Evolutionary conservation across 306 rosid species (phyloP), one percentile per base, ranked within the genome.

Genomic region (Prinsepia uniflora): DNA sequence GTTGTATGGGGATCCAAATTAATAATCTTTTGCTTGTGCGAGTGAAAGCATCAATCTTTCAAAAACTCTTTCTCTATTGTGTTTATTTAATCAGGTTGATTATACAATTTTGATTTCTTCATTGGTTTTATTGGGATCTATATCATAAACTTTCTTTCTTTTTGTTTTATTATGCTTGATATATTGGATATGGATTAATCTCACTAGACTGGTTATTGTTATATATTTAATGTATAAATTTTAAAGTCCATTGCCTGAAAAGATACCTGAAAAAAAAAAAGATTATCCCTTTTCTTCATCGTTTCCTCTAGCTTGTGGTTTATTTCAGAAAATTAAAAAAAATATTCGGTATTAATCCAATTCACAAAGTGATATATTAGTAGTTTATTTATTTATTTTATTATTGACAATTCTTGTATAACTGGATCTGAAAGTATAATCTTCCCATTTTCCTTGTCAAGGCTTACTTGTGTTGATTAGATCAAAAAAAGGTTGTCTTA

Each of bases 1-100:
- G 12, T 55, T 70, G 14, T 14, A 1, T 70, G 14, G 65, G 63
- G 74, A 70, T 70, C 74, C 50, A 56, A 14, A 15, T n/a, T n/a
- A n/a, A n/a, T 20, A 3, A 40, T 40, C 5, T 22, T 48, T 48
- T 43, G 54, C 63, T 43, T 41, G 41, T 55, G 18, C 50, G 40
- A 39, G 9, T 43, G 19, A 18, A 68, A 53, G 18, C 60, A 4
- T 44, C 15, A n/a, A 50, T 44, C 58, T 41, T 11, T 20, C 44
- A 10, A 30, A 42, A 41, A 43, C 7, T 53, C n/a, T 56, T 17
- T 42, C n/a, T 19, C 42, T 43, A 15, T 70, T 44, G 19, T 43
- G 15, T 62, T 17, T n/a, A 15, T 7, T 17, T 62, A 59, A 34
- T 59, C 6, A 14, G 43, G 64, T n/a, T 34, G 64, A 22, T 56